phyloP scores from a whole-genome alignment of 352 stramenopile genomes.

The Bremia lactucae region DNA sequence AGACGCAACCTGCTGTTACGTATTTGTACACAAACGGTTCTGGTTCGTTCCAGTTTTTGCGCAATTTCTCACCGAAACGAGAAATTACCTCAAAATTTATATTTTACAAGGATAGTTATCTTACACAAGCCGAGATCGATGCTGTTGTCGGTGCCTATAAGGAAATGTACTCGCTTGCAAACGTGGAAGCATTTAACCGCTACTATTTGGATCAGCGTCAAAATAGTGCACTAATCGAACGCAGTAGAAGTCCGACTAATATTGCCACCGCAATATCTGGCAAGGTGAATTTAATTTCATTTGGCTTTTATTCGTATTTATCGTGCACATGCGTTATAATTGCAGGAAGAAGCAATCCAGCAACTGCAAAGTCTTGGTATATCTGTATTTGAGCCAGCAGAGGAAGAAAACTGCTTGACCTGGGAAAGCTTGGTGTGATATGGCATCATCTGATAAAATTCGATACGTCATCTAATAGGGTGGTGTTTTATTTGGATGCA shows the following conservation, averaged over 20 bases:
- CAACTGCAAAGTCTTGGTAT: constrained; percentile 71
- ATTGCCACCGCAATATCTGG: constrained; percentile 9
- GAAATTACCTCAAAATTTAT: constrained; percentile 44
- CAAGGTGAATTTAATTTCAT: constrained; percentile 33
- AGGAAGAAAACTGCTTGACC: constrained; percentile 49
- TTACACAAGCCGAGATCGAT: constrained; percentile 58
- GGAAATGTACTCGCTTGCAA: constrained; percentile 69
- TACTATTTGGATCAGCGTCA: constrained; percentile 57
- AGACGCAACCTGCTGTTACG: constrained; percentile 53
- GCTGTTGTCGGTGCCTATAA: constrained; percentile 79
- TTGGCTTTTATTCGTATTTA: neutral
- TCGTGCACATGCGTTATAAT: constrained; percentile 1
- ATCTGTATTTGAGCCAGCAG: constrained; percentile 60
- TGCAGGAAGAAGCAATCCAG: constrained; percentile 69
- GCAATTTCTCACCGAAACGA: constrained; percentile 32
- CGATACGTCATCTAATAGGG: neutral
- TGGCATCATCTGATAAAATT: neutral
- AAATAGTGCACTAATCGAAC: constrained; percentile 34
- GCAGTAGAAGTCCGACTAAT: constrained; percentile 14
- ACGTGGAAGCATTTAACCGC: constrained; percentile 64
- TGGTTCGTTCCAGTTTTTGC: constrained; percentile 78
- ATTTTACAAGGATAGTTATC: constrained; percentile 80
- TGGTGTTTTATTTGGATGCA: too few relatives aligned
- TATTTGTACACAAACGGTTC: constrained; percentile 66
- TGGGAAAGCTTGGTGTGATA: constrained; percentile 70